Evolutionary conservation across 1,284 basidiomycete genomes (phyloP).

Genomic region (Chalciporus sp.): DNA sequence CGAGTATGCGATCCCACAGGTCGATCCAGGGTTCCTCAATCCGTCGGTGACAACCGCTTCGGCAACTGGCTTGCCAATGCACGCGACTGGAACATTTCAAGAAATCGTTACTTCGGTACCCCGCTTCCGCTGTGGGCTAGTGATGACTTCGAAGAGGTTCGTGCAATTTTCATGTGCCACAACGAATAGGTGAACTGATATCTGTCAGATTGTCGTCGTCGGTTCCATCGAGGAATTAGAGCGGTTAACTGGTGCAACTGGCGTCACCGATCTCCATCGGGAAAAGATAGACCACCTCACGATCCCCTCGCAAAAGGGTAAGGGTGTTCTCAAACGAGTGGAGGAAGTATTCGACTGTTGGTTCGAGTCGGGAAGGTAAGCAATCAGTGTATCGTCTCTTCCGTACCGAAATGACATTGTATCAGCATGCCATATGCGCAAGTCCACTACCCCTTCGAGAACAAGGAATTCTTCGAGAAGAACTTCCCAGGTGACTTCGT

Average conservation of each 20-base stretch:
- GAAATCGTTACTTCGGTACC: constrained; percentile 99
- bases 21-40: constrained; percentile 78
- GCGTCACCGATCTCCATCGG: constrained; percentile 92
- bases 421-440: constrained; percentile 98
- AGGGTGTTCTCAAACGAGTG: constrained; percentile 84
- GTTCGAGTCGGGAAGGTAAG: constrained; percentile 98
- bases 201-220: constrained; percentile 76
- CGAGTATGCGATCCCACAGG: neutral
- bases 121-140: constrained; percentile 97
- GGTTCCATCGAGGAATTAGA: constrained; percentile 91
- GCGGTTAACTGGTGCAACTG: constrained; percentile 81
- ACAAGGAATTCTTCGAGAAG: constrained; percentile 83
- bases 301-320: constrained; percentile 91
- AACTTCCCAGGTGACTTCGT: constrained; percentile 98
- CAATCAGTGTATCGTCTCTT: neutral
- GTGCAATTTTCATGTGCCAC: neutral
- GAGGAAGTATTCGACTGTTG: constrained; percentile 99
- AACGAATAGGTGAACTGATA: neutral
- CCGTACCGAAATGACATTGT: constrained; percentile 5
- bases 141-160: constrained; percentile 87
- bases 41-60: constrained; percentile 91
- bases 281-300: constrained; percentile 96
- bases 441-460: constrained; percentile 98
- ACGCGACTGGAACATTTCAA: constrained; percentile 98
- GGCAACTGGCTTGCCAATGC: constrained; percentile 98